phyloP scores from a whole-genome alignment of 768 basidiomycete genomes.

The Saitozyma sp. region DNA sequence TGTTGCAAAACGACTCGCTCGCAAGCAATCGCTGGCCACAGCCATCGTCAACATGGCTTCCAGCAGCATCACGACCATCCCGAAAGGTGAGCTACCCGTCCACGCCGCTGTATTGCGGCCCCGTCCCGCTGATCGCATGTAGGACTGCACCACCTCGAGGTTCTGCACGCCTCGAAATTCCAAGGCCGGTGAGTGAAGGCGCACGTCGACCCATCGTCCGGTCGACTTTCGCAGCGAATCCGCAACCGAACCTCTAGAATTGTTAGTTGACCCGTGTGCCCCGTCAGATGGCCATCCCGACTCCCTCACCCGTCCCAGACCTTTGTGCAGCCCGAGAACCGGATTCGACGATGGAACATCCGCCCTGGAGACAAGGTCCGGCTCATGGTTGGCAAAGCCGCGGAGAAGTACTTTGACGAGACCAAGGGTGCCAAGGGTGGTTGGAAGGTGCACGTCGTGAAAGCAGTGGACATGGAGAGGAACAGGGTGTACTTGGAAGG shows the following conservation, averaged over 20 bases:
- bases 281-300: constrained; percentile 23
- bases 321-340: constrained; percentile 31
- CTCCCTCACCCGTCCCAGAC: constrained; percentile 30
- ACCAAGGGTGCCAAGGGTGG: constrained; percentile 23
- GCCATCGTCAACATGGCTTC: constrained; percentile 12
- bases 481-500: constrained; percentile 42
- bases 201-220: too few relatives aligned
- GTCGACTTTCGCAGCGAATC: too few relatives aligned
- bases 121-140: background rate
- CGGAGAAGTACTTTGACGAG: constrained; percentile 44
- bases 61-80: constrained; percentile 16
- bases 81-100: constrained; percentile 16
- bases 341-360: constrained; percentile 48
- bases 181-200: background rate
- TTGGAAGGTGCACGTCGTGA: constrained; percentile 47
- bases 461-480: constrained; percentile 40
- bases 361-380: constrained; percentile 48
- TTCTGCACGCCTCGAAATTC: constrained; percentile 10
- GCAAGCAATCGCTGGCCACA: background rate
- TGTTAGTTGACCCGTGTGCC: too few relatives aligned
- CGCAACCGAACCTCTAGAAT: too few relatives aligned
- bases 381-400: constrained; percentile 38
- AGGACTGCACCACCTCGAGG: constrained; percentile 17
- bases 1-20: background rate
- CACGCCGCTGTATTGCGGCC: background rate